Evolutionary conservation across 2,329 filamentous ascomycete species (phyloP).

Genomic region (Blastomyces silverae): DNA sequence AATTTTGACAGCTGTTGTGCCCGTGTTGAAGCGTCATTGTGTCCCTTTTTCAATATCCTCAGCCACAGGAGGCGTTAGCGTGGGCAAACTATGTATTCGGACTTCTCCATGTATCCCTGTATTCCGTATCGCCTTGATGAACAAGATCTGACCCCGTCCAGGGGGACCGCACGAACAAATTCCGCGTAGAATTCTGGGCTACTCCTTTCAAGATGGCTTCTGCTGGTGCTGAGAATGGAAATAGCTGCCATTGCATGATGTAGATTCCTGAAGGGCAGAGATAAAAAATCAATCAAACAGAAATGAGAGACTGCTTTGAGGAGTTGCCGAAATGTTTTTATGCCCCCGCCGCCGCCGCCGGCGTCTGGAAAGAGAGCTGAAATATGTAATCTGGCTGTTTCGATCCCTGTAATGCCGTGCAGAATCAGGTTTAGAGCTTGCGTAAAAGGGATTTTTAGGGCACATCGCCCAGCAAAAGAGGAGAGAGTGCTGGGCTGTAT

Average conservation of each 20-base stretch:
- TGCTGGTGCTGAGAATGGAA: background rate
- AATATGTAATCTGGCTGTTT: background rate
- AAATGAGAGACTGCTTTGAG: background rate
- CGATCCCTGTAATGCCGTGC: constrained; percentile 6
- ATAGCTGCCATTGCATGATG: background rate
- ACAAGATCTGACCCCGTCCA: background rate
- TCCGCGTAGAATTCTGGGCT: background rate
- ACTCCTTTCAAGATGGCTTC: background rate
- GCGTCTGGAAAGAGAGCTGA: background rate
- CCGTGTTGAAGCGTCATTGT: background rate
- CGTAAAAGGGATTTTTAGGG: background rate
- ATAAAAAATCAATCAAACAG: background rate
- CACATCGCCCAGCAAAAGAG: background rate
- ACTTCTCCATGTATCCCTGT: background rate
- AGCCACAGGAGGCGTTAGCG: constrained; percentile 1
- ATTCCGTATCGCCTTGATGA: background rate
- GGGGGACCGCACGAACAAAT: background rate
- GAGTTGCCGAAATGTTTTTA: background rate
- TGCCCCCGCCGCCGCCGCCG: background rate
- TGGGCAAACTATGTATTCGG: no score
- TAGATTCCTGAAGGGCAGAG: background rate
- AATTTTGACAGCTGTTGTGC: constrained; percentile 5
- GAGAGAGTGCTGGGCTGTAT: background rate
- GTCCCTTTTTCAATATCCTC: constrained; percentile 2
- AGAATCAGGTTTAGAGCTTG: constrained; percentile 7